Evolutionary conservation across 2,329 filamentous ascomycete species (phyloP).

Genomic region (Aspergillus fijiensis): DNA sequence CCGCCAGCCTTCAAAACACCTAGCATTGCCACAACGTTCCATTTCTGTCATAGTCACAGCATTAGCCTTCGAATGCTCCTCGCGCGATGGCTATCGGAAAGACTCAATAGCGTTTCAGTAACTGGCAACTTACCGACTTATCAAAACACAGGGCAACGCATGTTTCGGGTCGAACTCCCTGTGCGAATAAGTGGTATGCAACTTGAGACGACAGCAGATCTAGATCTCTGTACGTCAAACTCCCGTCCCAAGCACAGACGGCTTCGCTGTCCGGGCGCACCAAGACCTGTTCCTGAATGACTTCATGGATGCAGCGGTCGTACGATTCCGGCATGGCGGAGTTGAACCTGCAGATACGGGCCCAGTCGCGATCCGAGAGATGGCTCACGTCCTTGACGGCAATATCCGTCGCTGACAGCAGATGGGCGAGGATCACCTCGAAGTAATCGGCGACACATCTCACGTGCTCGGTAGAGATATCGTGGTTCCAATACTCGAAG

Average conservation of each 20-base stretch:
- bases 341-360: slow-evolving; percentile 56
- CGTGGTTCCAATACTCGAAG: slow-evolving; percentile 40
- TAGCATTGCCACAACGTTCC: slow-evolving; percentile 44
- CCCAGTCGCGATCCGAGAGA: slow-evolving; percentile 57
- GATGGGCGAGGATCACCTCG: slow-evolving; percentile 51
- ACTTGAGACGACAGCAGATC: slow-evolving; percentile 39
- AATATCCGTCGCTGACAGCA: slow-evolving; percentile 46
- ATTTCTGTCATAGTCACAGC: slow-evolving; percentile 31
- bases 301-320: slow-evolving; percentile 41
- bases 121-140: slow-evolving; percentile 37
- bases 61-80: slow-evolving; percentile 7
- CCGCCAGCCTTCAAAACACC: slow-evolving; percentile 45
- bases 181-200: slow-evolving; percentile 38
- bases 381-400: slow-evolving; percentile 51
- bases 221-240: slow-evolving; percentile 38
- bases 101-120: no score
- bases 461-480: slow-evolving; percentile 39
- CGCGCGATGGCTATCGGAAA: not conserved
- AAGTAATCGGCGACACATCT: slow-evolving; percentile 55
- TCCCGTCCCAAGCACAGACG: slow-evolving; percentile 43
- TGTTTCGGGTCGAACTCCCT: slow-evolving; percentile 42
- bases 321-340: slow-evolving; percentile 43
- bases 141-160: slow-evolving; percentile 43
- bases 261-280: slow-evolving; percentile 32
- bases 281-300: slow-evolving; percentile 41